These are phyloP conservation scores for Mycena floridula DNA, from an alignment of 768 basidiomycete genomes.

Conservation along the genomic window DNA sequence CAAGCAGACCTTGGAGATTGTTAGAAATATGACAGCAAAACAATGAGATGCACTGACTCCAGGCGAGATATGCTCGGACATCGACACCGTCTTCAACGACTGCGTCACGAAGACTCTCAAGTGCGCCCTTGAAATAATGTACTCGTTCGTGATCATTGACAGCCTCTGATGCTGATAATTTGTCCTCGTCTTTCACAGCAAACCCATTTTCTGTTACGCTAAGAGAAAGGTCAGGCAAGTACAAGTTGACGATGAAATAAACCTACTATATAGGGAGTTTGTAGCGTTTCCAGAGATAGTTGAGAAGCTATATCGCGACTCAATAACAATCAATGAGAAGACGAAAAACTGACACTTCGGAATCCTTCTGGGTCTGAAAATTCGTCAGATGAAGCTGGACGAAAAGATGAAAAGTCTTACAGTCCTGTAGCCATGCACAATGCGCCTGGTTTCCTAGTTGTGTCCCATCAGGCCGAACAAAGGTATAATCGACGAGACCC, in stretches of 20 bases:
- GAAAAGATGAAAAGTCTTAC: no score
- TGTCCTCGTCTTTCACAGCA: constrained; percentile 58
- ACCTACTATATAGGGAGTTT: constrained; percentile 49
- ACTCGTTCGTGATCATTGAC: constrained; percentile 57
- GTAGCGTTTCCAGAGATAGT: constrained; percentile 65
- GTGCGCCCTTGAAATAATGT: constrained; percentile 59
- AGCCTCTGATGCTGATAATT: constrained; percentile 45
- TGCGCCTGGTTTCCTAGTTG: constrained; percentile 62
- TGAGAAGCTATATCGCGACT: constrained; percentile 41
- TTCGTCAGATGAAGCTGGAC: constrained; percentile 1
- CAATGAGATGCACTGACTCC: constrained; percentile 39
- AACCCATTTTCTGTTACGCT: constrained; percentile 77
- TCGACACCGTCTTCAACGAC: constrained; percentile 60
- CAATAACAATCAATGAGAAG: not conserved
- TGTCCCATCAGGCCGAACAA: constrained; percentile 57
- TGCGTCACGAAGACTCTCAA: constrained; percentile 47
- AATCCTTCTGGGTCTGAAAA: constrained; percentile 56
- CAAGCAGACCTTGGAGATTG: constrained; percentile 43
- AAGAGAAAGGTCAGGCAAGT: constrained; percentile 2
- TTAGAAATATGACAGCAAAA: constrained; percentile 1
- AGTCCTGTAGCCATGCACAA: constrained; percentile 62
- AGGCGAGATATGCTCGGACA: constrained; percentile 57
- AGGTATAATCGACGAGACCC: constrained; percentile 53
- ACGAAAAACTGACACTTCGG: constrained; percentile 38
- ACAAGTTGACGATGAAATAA: no score